Evolutionary conservation across 2,329 filamentous ascomycete genomes (phyloP).

Genomic region (Onygena corvina): DNA sequence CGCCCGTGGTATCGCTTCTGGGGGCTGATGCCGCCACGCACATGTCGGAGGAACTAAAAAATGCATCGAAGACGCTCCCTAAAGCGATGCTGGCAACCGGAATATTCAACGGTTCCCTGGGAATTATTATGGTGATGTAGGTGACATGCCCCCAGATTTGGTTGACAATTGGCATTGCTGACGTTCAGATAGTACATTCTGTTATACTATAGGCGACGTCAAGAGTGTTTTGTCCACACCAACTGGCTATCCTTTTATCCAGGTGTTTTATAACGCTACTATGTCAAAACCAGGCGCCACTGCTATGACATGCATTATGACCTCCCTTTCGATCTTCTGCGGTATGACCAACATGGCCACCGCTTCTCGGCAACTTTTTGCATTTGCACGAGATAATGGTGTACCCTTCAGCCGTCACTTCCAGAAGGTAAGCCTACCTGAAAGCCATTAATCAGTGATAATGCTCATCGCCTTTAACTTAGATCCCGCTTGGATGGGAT

Average conservation of each 20-base stretch:
- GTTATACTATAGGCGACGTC: slow-evolving; percentile 9
- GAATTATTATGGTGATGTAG: slow-evolving; percentile 23
- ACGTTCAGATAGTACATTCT: slow-evolving; percentile 7
- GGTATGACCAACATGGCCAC: slow-evolving; percentile 26
- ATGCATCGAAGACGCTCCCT: slow-evolving; percentile 28
- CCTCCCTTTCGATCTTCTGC: slow-evolving; percentile 20
- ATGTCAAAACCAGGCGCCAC: slow-evolving; percentile 19
- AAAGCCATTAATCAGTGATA: neutral
- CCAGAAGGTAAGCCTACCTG: slow-evolving; percentile 10
- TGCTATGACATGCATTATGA: slow-evolving; percentile 20
- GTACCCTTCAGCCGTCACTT: slow-evolving; percentile 34
- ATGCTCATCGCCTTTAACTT: neutral
- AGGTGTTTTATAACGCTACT: slow-evolving; percentile 25
- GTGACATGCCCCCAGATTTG: neutral
- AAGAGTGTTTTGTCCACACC: slow-evolving; percentile 4
- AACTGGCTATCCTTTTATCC: slow-evolving; percentile 28
- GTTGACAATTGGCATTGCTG: neutral
- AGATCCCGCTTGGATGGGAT: slow-evolving; percentile 27
- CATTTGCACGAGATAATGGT: slow-evolving; percentile 43
- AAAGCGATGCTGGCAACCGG: slow-evolving; percentile 26
- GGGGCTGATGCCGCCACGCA: slow-evolving; percentile 6
- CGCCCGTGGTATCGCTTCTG: neutral
- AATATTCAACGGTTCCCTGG: slow-evolving; percentile 27
- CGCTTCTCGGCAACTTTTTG: slow-evolving; percentile 24
- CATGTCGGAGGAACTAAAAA: slow-evolving; percentile 27